Evolutionary conservation across 768 basidiomycete genomes (phyloP), one percentile per base, ranked within the genome.

Genomic region (Trametes cingulata): DNA sequence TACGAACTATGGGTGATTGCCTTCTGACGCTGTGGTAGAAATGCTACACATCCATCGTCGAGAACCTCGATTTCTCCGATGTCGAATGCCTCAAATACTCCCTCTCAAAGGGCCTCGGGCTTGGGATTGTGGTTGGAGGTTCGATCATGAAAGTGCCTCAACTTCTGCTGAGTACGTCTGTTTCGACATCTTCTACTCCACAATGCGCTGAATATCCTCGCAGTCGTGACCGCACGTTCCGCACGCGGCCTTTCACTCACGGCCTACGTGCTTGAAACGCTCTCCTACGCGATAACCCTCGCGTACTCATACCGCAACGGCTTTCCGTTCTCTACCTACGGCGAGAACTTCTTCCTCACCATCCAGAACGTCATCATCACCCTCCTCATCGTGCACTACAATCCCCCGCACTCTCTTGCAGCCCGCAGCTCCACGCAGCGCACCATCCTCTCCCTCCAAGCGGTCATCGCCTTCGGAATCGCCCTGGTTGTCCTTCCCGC

Each of bases 141-240:
- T 87, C 89, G 2, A 91, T 99, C 62, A 91, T 99, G 86, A 99
- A 99, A 75, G 83, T 98, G 2, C 96, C 96, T 1, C 96, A 98
- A 71, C 78, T 97, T n/a, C 67, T 91, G 27, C 82, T 93, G 54
- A 92, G 91, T 92, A 66, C 69, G 90, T 78, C 10, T 45, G 17
- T 14, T 17, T 20, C 39, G 6, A 40, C 6, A 15, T 3, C 52
- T 33, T n/a, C n/a, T 41, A 35, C 27, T 12, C 36, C 1, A 7
- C 48, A 9, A 6, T 24, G 15, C 36, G 48, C 55, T 62, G 22
- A 62, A 40, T 45, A 15, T 45, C 20, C 52, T 9, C 52, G 9
- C 68, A 94, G 92, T 96, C 64, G 67, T 90, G 8, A 80, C 78
- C 43, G 85, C 86, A 6, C 77, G 80, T 24, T 95, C 92, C 1